phyloP scores from a whole-genome alignment of 2,329 filamentous ascomycete species.

The Sphaerulina musiva region DNA sequence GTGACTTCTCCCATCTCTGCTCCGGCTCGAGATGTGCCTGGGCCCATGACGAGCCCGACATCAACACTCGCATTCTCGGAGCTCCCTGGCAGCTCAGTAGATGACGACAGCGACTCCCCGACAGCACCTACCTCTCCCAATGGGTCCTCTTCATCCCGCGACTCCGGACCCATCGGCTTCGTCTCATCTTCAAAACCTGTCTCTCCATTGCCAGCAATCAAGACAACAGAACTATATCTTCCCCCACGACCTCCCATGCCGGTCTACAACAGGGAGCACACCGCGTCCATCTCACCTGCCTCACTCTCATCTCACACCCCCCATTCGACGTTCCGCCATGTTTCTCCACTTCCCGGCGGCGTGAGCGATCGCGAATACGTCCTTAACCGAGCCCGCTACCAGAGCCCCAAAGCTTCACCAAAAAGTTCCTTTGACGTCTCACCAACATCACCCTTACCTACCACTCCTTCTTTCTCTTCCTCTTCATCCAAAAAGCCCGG shows the following conservation, averaged over 20 bases:
- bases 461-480: neutral
- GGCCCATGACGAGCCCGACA: neutral
- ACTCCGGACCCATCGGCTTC: neutral
- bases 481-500: neutral
- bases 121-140: neutral
- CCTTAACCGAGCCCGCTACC: neutral
- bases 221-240: conserved; percentile 10
- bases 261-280: neutral
- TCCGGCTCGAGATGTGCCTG: neutral
- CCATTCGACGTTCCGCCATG: neutral
- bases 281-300: neutral
- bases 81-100: neutral
- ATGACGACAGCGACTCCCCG: neutral
- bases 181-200: neutral
- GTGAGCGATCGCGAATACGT: neutral
- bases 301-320: neutral
- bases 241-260: conserved; percentile 3
- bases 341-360: neutral
- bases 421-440: neutral
- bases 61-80: neutral
- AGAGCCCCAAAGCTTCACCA: neutral
- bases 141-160: neutral
- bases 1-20: neutral
- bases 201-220: neutral
- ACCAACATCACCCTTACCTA: too few relatives aligned